Evolutionary conservation across 352 stramenopile species (phyloP), one percentile per base, ranked within the genome.

Genomic region (Thraustochytrium striatum): DNA sequence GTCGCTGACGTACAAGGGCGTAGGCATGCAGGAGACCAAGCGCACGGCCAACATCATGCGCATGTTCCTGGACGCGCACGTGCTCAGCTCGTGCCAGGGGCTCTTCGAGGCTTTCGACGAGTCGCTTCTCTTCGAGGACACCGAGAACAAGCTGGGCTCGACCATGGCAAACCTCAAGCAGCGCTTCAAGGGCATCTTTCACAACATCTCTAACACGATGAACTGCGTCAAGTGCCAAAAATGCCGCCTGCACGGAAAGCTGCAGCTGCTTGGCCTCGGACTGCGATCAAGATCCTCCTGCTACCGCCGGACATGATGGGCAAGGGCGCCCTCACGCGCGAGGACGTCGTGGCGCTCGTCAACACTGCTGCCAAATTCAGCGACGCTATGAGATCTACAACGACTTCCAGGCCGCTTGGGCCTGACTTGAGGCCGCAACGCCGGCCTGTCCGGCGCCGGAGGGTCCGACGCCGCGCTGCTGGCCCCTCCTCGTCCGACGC

Each of bases 171-270:
- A 75, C 47, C 70, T 80, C 25, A 80, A 80, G 47, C 55, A 38
- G n/a, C 38, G 58, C 30, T 80, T 80, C 36, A 80, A 80, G 33
- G 85, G 86, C 57, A 97, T 97, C 72, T 99, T 99, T 86, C 92
- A 97, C 78, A 99, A 99, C 85, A 93, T 99, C 70, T 95, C 87
- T 28, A 90, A 89, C 62, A 98, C 99, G 84, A 94, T 99, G 86
- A 95, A 99, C 86, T 99, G 96, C 84, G 95, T 99, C 39, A 30
- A 52, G 28, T 99, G 96, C 85, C 94, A 99, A 79, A 97, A 98
- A 84, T 99, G 96, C 85, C 95, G 96, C 9, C 86, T 99, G 1
- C 97, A 96, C 89, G 95, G 95, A 19, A 99, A 98, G 86, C 86
- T 99, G 68, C 92, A 97, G 79, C 97, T 97, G 61, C 88, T 98